These are phyloP conservation scores for Pleurotus sapidus DNA, from an alignment of 768 basidiomycete species.

Conservation along the genomic window DNA sequence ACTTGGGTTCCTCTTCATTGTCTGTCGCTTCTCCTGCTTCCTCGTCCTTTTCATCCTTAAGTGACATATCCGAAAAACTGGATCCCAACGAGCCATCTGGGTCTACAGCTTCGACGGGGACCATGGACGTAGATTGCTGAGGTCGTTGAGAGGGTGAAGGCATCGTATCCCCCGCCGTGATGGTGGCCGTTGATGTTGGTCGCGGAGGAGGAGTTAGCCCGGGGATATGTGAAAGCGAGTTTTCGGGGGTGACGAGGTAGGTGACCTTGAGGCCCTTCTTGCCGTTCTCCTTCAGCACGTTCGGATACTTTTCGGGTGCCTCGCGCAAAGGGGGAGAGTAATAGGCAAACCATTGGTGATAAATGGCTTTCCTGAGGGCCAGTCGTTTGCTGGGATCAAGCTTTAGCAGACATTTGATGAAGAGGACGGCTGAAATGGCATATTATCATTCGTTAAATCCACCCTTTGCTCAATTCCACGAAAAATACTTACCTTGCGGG, in stretches of 20 bases:
- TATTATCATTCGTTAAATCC: neutral
- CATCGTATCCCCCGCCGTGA: neutral
- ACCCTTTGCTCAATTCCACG: neutral
- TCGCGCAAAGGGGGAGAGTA: constrained; percentile 7
- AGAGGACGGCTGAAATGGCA: constrained; percentile 43
- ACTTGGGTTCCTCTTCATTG: neutral
- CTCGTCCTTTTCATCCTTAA: neutral
- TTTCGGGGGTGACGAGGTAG: neutral
- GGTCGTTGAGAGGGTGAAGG: neutral
- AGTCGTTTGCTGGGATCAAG: constrained; percentile 63
- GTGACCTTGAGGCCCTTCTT: neutral
- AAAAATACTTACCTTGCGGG: constrained; percentile 38
- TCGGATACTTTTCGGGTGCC: neutral
- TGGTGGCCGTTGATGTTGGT: neutral
- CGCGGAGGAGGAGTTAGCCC: neutral
- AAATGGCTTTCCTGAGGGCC: constrained; percentile 62
- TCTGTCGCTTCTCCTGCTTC: neutral
- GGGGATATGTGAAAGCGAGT: neutral
- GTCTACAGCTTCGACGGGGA: neutral
- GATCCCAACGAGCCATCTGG: neutral
- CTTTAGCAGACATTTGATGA: constrained; percentile 65
- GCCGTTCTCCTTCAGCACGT: neutral
- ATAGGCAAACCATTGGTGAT: constrained; percentile 70
- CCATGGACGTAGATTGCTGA: too few relatives aligned
- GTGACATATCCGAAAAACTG: constrained; percentile 6